Conservation (phyloP, 257 asterid genomes). For the Osmanthus fragrans region DNA sequence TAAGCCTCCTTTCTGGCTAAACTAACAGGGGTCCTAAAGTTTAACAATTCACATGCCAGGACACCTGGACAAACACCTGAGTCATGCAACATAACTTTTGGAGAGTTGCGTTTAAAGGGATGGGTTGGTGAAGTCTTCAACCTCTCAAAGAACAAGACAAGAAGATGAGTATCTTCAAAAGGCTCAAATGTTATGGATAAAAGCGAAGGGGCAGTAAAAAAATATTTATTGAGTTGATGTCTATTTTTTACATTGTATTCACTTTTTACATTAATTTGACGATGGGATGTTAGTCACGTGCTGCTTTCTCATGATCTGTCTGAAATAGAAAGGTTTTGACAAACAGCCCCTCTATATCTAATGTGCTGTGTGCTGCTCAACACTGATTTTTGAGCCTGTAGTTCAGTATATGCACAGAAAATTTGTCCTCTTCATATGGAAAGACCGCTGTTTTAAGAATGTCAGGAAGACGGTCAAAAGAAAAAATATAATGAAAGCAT, state of each 20-base stretch:
- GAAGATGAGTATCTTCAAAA: background rate
- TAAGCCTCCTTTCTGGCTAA: background rate
- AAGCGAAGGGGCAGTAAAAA: background rate
- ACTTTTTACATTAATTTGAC: background rate
- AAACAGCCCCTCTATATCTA: background rate
- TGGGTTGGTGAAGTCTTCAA: background rate
- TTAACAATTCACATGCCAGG: background rate
- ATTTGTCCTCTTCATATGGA: background rate
- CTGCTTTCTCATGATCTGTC: background rate
- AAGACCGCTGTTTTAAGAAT: background rate
- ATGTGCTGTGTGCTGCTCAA: background rate
- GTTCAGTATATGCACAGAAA: background rate
- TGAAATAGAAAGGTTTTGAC: background rate
- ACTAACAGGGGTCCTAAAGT: background rate
- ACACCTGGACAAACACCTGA: background rate
- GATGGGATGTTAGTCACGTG: background rate
- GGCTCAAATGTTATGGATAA: constrained; percentile 1
- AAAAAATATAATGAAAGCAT: background rate
- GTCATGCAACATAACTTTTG: background rate
- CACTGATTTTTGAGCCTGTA: background rate
- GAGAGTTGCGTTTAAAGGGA: background rate
- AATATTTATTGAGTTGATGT: background rate
- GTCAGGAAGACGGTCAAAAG: background rate
- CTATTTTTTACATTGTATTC: background rate
- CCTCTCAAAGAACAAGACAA: background rate